Percentiles rank a stretch among this genome's conserved stretches.
phyloP scores from a whole-genome alignment of 2,329 filamentous ascomycete species.

The Verticillium tricorpus region DNA sequence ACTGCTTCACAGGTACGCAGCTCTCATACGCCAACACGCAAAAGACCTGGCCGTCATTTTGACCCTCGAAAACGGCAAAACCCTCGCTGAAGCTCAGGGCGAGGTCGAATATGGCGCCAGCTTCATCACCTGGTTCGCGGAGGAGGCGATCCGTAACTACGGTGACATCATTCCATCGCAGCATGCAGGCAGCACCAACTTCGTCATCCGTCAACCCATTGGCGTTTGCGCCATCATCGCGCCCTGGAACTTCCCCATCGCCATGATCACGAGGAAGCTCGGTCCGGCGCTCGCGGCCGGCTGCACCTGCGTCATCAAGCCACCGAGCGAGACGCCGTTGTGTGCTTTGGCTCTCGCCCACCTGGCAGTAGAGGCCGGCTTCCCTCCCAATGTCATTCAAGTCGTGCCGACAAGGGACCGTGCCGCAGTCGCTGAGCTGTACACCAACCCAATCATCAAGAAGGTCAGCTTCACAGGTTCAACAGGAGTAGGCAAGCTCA shows the following conservation, averaged over 20 bases:
- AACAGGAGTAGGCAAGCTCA: slow-evolving; percentile 35
- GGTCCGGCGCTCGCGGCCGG: slow-evolving; percentile 59
- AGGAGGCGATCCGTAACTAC: slow-evolving; percentile 52
- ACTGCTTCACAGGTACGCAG: neutral
- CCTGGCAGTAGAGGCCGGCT: slow-evolving; percentile 59
- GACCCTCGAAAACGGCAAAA: slow-evolving; percentile 68
- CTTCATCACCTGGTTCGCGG: slow-evolving; percentile 61
- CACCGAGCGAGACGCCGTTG: slow-evolving; percentile 66
- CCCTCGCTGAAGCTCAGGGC: slow-evolving; percentile 54
- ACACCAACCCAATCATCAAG: slow-evolving; percentile 41
- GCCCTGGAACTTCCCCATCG: slow-evolving; percentile 59
- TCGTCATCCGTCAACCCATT: slow-evolving; percentile 62
- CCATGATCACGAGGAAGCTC: slow-evolving; percentile 42
- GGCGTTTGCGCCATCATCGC: slow-evolving; percentile 65
- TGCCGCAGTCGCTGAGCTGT: slow-evolving; percentile 13
- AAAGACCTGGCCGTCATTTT: slow-evolving; percentile 46
- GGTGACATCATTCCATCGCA: slow-evolving; percentile 59
- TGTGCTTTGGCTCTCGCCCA: slow-evolving; percentile 62
- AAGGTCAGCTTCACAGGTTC: slow-evolving; percentile 72
- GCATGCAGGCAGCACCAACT: slow-evolving; percentile 48
- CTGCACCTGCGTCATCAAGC: slow-evolving; percentile 67
- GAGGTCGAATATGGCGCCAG: slow-evolving; percentile 54
- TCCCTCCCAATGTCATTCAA: slow-evolving; percentile 59
- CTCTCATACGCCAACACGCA: neutral
- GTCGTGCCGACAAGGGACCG: slow-evolving; percentile 22